Evolutionary conservation across 495 filamentous ascomycete genomes (phyloP).

Genomic region (Aspergillus baeticus): DNA sequence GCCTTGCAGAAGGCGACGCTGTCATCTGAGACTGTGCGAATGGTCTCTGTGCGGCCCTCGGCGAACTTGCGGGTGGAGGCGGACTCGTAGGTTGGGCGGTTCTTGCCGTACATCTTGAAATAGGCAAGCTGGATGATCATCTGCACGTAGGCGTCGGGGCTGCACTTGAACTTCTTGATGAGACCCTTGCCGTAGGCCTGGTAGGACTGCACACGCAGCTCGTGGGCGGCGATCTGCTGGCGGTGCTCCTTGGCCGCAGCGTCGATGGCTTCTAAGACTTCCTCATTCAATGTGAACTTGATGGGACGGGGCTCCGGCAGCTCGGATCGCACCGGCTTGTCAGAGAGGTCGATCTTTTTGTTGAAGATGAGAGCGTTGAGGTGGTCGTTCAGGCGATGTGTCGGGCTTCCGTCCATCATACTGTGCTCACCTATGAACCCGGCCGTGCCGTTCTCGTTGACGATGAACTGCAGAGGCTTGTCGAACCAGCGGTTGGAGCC

Average conservation of each 20-base stretch:
- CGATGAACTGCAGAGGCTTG: slow-evolving; percentile 96
- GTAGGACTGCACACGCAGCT: slow-evolving; percentile 90
- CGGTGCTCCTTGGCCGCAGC: slow-evolving; percentile 73
- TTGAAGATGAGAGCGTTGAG: slow-evolving; percentile 85
- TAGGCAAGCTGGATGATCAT: slow-evolving; percentile 99
- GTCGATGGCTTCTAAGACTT: slow-evolving; percentile 71
- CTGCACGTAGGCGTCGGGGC: slow-evolving; percentile 95
- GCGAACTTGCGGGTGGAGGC: slow-evolving; percentile 93
- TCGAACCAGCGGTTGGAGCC: slow-evolving; percentile 97
- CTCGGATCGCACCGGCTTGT: slow-evolving; percentile 71
- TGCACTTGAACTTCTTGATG: slow-evolving; percentile 99
- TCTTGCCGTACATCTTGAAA: slow-evolving; percentile 98
- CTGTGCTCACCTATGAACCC: slow-evolving; percentile 99
- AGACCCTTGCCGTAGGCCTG: slow-evolving; percentile 97
- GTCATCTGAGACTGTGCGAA: slow-evolving; percentile 87
- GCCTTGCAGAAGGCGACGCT: slow-evolving; percentile 87
- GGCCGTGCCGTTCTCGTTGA: slow-evolving; percentile 97
- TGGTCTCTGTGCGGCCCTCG: slow-evolving; percentile 94
- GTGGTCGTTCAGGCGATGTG: slow-evolving; percentile 93
- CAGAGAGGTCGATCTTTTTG: slow-evolving; percentile 85
- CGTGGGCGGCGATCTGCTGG: slow-evolving; percentile 77
- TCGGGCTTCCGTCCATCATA: slow-evolving; percentile 99
- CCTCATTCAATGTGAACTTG: slow-evolving; percentile 72
- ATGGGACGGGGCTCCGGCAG: slow-evolving; percentile 78
- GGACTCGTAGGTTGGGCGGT: slow-evolving; percentile 97